Base-by-base conservation (phyloP, 345 rosid species). In the Eucalyptus victrix region DNA sequence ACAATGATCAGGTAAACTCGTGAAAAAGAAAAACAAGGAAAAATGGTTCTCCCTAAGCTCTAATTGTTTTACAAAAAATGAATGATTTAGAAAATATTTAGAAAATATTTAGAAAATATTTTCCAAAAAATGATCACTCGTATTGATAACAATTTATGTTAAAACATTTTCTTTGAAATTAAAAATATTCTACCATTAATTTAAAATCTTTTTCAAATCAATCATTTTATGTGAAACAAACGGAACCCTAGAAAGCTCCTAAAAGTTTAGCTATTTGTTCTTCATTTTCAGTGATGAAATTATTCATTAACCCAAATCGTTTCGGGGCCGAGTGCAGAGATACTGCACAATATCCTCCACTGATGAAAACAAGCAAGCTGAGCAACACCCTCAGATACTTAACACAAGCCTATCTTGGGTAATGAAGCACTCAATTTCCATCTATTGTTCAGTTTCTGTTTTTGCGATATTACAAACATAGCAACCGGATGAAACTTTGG, bases 301-400 rank as follows among this genome's bases (percentile, higher is more conserved):
- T 42, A 42, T 81, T 85, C 18, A 32, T n/a, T 49, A 16, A 30
- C 30, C 42, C 51, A 14, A 65, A 14, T 24, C 8, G 80, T 53
- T 37, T 34, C 49, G 16, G 8, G 37, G 32, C 40, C 67, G 49
- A 42, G 8, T 90, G 87, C 90, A 97, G 99, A 94, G 99, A 97
- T 88, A 94, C 96, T 23, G 96, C 99, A 32, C 93, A 95, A 90
- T 96, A 97, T 62, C 99, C 99, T 56, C 99, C 99, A 14, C 89
- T 97, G 91, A 93, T 97, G 99, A 97, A 97, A 92, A 95, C 99
- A 88, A 97, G 97, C 97, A 96, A 95, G 95, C 99, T 97, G 86
- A 96, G 97, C 94, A 95, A 97, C 92, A 93, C 99, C 80, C 98
- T 97, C 89, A 97, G 94, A 91, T 94, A 97, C 92, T 91, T 97